Evolutionary conservation across 768 basidiomycete species (phyloP), one percentile per base, ranked within the genome.

Genomic region (Tephrocybe sp.): DNA sequence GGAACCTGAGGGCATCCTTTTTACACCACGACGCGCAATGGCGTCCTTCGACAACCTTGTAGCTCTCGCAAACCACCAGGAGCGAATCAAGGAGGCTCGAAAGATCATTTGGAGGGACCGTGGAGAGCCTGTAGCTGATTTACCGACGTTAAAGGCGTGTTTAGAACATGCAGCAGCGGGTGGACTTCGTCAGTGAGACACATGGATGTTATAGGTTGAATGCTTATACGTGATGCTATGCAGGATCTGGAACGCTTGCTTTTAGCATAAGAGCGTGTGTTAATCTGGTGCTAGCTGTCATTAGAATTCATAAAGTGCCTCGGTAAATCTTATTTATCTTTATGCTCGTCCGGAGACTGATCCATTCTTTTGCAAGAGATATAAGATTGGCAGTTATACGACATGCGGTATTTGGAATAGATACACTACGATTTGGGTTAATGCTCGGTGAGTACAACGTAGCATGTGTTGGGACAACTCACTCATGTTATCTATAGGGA

Each of bases 41-140:
- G 76, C 80, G 8, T 91, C 88, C 0, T 92, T 92, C 58, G 89
- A 92, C 63, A 90, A 89, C 61, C 72, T 94, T 7, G 85, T 91
- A 17, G 87, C 87, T 12, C 75, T 94, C 49, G 92, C 91, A 4
- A 91, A 92, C 67, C 83, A 88, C 66, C 85, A 90, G 63, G 88
- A 92, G 53, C 74, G 80, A 2, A 72, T 92, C 30, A 77, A 69
- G 54, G 83, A 83, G 49, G 88, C 90, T 0, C 76, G 87, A 48
- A 89, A 82, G 65, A 85, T 92, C 67, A 81, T 93, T 3, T 90
- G 90, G 88, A 74, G 88, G 11, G 86, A 91, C 60, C 73, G 78
- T 54, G 89, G 91, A 3, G 83, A 92, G 65, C 86, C 83, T 14
- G 85, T 85, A 0, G 82, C 76, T 0, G 85, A 90, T 55, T 60